Conservation (phyloP, 2,329 filamentous ascomycete genomes). For the Xylaria arbuscula region DNA sequence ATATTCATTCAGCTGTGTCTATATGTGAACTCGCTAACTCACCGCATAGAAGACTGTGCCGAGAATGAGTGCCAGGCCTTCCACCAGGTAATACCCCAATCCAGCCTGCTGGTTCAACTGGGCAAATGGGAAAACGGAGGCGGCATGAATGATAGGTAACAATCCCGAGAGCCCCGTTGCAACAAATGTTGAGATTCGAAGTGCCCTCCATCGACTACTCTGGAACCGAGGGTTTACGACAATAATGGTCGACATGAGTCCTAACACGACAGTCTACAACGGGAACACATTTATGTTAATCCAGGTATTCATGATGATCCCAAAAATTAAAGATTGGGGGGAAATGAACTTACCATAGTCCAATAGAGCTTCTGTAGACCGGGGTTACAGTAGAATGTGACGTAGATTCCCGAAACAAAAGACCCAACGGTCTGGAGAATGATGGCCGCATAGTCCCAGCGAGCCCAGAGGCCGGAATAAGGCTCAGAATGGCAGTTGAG, state of each 20-base stretch:
- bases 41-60: neutral
- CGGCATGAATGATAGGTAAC: neutral
- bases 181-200: neutral
- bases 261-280: neutral
- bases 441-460: neutral
- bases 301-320: neutral
- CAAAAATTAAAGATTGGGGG: neutral
- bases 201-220: neutral
- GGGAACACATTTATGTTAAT: neutral
- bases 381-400: conserved; percentile 21
- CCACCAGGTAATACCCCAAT: neutral
- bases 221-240: neutral
- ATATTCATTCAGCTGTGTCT: neutral
- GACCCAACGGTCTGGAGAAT: conserved; percentile 24
- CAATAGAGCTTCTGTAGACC: conserved; percentile 25
- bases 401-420: conserved; percentile 22
- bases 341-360: conserved; percentile 19
- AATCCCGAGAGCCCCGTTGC: neutral
- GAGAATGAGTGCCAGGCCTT: neutral
- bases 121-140: neutral
- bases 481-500: conserved; percentile 9
- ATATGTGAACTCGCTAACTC: neutral
- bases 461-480: conserved; percentile 4
- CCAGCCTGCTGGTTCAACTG: neutral
- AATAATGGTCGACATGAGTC: neutral